These are phyloP conservation scores for Austroboletus novae-zelandiae DNA, from an alignment of 1,284 basidiomycete genomes.

Conservation along the genomic window DNA sequence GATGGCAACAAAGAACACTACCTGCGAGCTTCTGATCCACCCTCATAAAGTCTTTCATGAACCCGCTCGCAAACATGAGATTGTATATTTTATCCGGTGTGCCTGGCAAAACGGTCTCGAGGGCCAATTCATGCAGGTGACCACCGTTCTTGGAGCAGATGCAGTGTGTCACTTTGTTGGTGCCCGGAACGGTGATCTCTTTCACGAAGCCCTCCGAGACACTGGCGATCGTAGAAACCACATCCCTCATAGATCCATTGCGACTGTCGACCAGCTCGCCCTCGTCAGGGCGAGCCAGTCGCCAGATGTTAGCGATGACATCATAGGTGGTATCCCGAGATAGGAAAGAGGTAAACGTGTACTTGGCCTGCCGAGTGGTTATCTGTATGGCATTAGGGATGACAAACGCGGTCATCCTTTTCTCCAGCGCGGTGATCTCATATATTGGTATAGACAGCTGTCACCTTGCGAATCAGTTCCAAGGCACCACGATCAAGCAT, in stretches of 20 bases:
- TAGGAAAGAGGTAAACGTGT: slow-evolving; percentile 95
- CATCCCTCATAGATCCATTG: slow-evolving; percentile 19
- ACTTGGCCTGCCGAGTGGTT: slow-evolving; percentile 78
- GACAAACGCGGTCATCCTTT: slow-evolving; percentile 98
- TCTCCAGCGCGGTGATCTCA: slow-evolving; percentile 89
- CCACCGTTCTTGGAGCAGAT: slow-evolving; percentile 68
- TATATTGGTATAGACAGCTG: slow-evolving; percentile 90
- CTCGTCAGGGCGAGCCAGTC: slow-evolving; percentile 81
- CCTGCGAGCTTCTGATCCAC: slow-evolving; percentile 88
- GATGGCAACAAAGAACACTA: slow-evolving; percentile 37
- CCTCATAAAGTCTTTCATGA: slow-evolving; percentile 92
- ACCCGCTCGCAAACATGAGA: slow-evolving; percentile 93
- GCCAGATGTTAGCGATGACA: slow-evolving; percentile 96
- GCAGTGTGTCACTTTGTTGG: slow-evolving; percentile 66
- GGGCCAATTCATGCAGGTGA: slow-evolving; percentile 73
- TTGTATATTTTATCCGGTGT: slow-evolving; percentile 96
- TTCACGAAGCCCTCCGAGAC: slow-evolving; percentile 19
- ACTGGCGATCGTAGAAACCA: slow-evolving; percentile 19
- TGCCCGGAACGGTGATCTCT: slow-evolving; percentile 4
- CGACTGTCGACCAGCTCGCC: slow-evolving; percentile 27
- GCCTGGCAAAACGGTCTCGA: slow-evolving; percentile 82
- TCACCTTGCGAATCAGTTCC: slow-evolving; percentile 7
- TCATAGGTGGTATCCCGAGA: slow-evolving; percentile 96
- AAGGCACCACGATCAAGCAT: not conserved
- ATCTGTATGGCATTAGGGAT: slow-evolving; percentile 98